phyloP scores from a whole-genome alignment of 2,329 filamentous ascomycete genomes.

The Exophiala sideris region DNA sequence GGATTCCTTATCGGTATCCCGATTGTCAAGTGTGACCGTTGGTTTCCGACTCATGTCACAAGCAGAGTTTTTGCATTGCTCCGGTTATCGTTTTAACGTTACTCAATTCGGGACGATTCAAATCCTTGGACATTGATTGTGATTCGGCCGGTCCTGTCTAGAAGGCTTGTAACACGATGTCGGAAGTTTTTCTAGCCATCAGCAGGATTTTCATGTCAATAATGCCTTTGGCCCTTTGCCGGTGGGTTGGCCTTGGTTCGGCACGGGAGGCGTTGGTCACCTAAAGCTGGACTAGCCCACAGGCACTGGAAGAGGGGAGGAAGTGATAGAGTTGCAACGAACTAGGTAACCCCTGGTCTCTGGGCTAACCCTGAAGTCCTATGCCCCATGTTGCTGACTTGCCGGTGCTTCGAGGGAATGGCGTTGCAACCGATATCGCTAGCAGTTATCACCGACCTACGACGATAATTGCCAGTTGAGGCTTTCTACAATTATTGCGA shows the following conservation, averaged over 20 bases:
- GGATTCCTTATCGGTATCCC: background rate
- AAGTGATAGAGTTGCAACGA: slow-evolving; percentile 15
- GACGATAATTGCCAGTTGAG: background rate
- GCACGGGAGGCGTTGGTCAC: slow-evolving; percentile 8
- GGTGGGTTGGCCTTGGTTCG: slow-evolving; percentile 20
- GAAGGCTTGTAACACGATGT: slow-evolving; percentile 23
- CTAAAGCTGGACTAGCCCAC: slow-evolving; percentile 6
- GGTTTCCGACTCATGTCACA: slow-evolving; percentile 6
- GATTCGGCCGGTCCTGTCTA: slow-evolving; percentile 16
- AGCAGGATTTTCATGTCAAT: slow-evolving; percentile 18
- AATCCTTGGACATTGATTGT: slow-evolving; percentile 17
- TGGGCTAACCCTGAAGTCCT: slow-evolving; percentile 2
- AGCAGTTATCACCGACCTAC: slow-evolving; percentile 6
- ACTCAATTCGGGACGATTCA: slow-evolving; percentile 19
- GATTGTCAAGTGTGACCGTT: slow-evolving; percentile 10
- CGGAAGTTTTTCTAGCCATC: slow-evolving; percentile 23
- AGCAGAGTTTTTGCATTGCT: slow-evolving; percentile 2
- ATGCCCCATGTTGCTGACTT: slow-evolving; percentile 19
- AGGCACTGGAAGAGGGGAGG: slow-evolving; percentile 9
- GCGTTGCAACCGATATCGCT: slow-evolving; percentile 4
- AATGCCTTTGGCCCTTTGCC: slow-evolving; percentile 4
- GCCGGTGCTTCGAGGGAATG: background rate
- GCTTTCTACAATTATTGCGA: background rate
- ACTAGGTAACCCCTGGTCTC: slow-evolving; percentile 7
- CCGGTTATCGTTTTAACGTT: slow-evolving; percentile 15